phyloP scores from a whole-genome alignment of 306 rosid genomes.

The Sesbania bispinosa region DNA sequence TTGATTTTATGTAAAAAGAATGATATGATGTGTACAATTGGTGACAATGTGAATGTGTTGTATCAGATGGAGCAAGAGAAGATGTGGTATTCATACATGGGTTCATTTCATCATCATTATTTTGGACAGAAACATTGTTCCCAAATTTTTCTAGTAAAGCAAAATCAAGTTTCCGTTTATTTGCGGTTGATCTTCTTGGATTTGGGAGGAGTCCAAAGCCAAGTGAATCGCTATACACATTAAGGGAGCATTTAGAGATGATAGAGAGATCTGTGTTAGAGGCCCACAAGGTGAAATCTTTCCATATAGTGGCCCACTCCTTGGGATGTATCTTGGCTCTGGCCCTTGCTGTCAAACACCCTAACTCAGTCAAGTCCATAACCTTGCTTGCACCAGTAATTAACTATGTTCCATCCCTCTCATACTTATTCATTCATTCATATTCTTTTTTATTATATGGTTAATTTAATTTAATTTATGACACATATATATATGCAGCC shows the following conservation, averaged over 20 bases:
- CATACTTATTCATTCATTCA: background rate
- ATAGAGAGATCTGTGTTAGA: constrained; percentile 73
- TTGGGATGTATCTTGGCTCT: constrained; percentile 89
- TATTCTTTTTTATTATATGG: background rate
- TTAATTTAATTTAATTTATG: background rate
- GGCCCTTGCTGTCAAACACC: constrained; percentile 78
- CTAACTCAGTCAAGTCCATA: constrained; percentile 68
- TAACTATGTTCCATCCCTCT: background rate
- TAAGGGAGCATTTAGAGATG: constrained; percentile 84
- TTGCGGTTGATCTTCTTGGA: constrained; percentile 87
- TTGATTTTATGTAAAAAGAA: too few species aligned
- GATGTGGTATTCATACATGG: constrained; percentile 91
- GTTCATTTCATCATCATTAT: constrained; percentile 79
- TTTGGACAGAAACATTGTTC: constrained; percentile 92
- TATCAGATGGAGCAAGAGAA: constrained; percentile 43
- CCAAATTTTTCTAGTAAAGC: constrained; percentile 59
- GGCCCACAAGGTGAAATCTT: constrained; percentile 63
- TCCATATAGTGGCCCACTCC: constrained; percentile 97
- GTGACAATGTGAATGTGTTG: too few species aligned
- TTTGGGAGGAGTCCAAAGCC: constrained; percentile 97
- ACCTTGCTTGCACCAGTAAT: constrained; percentile 90
- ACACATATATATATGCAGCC: constrained; percentile 16
- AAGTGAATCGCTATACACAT: constrained; percentile 68
- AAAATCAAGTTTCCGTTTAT: constrained; percentile 55
- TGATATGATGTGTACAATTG: too few species aligned